Evolutionary conservation across 208 protist species (phyloP), one percentile per base, ranked within the genome.

Genomic region (Kentomonas sorsogonicus): DNA sequence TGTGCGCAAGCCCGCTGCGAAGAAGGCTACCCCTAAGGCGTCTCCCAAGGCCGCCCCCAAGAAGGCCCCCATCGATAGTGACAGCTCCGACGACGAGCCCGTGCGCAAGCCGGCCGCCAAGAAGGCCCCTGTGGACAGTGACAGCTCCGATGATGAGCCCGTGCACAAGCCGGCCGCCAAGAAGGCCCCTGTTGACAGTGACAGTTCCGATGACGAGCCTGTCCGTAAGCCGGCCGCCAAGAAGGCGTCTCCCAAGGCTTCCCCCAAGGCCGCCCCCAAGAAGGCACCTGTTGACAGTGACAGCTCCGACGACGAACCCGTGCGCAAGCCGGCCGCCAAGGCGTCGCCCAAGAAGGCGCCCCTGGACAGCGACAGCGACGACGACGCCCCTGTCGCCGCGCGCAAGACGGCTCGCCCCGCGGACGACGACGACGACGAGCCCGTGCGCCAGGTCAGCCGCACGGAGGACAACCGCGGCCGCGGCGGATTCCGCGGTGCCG

Each of bases 201-300:
- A 54, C 64, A 44, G 53, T 51, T 53, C 53, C 47, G 72, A 80
- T 31, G 78, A 90, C 25, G 76, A 80, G 53, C 65, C 66, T 27
- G 67, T 64, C 47, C 54, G 60, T 58, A 81, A 79, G 67, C 67
- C 78, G 13, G 72, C 48, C 3, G 44, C 60, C 20, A 71, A 71
- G 56, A 69, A 69, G 44, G 31, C 61, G 1, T 74, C 75, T 4
- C 60, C 50, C 50, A 77, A 80, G 66, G 44, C 62, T 0, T 63
- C 68, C 36, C 73, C 64, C 53, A 66, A 71, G 47, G 10, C 60
- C 0, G 58, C 66, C 0, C 26, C 66, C 26, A 72, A 70, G 63
- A 76, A 71, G 53, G 41, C 54, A 2, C 36, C 60, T 3, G 39
- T 65, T 27, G 43, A 43, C 27, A 61, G 52, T 29, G 44, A 53